Conservation (phyloP, 2,329 filamentous ascomycete species). For the Ophiostoma sp. region DNA sequence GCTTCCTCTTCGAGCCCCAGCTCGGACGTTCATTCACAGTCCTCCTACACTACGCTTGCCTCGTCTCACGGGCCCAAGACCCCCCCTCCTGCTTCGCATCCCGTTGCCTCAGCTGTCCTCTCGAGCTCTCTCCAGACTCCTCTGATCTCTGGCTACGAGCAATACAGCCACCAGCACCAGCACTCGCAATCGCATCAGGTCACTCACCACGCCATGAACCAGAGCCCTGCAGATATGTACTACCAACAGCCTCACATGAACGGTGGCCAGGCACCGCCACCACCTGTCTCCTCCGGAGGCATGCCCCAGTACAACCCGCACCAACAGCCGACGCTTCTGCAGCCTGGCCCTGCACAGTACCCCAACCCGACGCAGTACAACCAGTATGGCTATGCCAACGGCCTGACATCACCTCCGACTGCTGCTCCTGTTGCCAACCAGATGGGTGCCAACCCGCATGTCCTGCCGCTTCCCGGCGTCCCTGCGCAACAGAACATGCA, state of each 20-base stretch:
- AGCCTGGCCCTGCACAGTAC: conserved; percentile 66
- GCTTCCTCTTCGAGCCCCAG: conserved; percentile 52
- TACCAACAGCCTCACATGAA: conserved; percentile 73
- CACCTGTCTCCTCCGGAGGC: conserved; percentile 66
- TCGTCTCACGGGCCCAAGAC: conserved; percentile 65
- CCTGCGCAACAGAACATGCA: conserved; percentile 41
- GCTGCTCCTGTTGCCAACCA: conserved; percentile 63
- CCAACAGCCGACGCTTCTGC: conserved; percentile 69
- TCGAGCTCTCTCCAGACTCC: conserved; percentile 32
- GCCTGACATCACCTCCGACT: conserved; percentile 72
- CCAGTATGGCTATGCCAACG: conserved; percentile 70
- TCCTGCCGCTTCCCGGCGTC: conserved; percentile 64
- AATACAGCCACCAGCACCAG: conserved; percentile 37
- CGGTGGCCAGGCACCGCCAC: conserved; percentile 65
- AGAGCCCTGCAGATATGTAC: conserved; percentile 75
- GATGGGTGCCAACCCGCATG: conserved; percentile 57
- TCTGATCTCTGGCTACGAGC: conserved; percentile 34
- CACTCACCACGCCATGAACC: conserved; percentile 65
- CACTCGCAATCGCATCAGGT: conserved; percentile 37
- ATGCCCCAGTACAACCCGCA: conserved; percentile 69
- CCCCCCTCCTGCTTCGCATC: conserved; percentile 57
- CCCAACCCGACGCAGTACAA: conserved; percentile 54
- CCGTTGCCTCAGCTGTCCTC: conserved; percentile 28
- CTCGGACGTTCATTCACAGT: conserved; percentile 50
- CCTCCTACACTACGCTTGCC: conserved; percentile 50